A percentile compares a stretch with the other conserved stretches of the same genome.
These are phyloP conservation scores for Punctularia strigosozonata DNA, from an alignment of 768 basidiomycete species.

Conservation along the genomic window DNA sequence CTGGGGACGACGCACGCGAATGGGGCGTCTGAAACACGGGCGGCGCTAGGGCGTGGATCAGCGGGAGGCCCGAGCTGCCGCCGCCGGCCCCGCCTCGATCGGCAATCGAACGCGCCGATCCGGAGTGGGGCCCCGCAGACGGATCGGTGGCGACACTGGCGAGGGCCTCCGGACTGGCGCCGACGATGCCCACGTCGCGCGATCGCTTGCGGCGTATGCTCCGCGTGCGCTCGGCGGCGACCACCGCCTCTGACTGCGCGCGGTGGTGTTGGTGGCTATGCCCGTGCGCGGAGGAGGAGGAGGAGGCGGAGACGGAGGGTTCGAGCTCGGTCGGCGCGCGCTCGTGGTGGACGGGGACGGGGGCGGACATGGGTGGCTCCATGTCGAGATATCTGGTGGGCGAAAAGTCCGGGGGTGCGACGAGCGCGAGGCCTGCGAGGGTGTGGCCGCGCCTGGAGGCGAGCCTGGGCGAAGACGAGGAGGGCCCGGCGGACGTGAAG, in stretches of 20 bases:
- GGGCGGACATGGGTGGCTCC: conserved; percentile 38
- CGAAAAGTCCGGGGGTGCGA: conserved; percentile 63
- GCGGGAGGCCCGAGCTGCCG: too few species aligned
- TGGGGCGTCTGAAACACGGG: conserved; percentile 27
- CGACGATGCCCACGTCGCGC: conserved; percentile 42
- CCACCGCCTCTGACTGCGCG: conserved; percentile 35
- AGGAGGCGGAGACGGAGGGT: conserved; percentile 5
- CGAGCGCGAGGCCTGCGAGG: conserved; percentile 41
- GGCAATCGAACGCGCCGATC: background rate
- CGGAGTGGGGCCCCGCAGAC: background rate
- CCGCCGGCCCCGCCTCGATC: background rate
- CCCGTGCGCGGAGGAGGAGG: background rate
- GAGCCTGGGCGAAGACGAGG: conserved; percentile 19
- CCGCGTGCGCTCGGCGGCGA: too few species aligned
- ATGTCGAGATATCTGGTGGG: conserved; percentile 39
- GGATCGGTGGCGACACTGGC: background rate
- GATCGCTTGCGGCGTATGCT: conserved; percentile 32
- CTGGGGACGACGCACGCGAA: conserved; percentile 19
- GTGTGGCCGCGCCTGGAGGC: conserved; percentile 29
- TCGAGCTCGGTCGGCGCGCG: conserved; percentile 11
- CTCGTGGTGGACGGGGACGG: conserved; percentile 13
- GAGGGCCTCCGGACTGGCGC: conserved; percentile 22
- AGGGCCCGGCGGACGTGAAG: background rate
- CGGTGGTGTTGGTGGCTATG: conserved; percentile 24
- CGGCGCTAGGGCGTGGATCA: conserved; percentile 19